Percentiles rank a stretch among this genome's conserved stretches.
Evolutionary conservation across 257 asterid species (phyloP).

Genomic region (Lithospermum erythrorhizon): DNA sequence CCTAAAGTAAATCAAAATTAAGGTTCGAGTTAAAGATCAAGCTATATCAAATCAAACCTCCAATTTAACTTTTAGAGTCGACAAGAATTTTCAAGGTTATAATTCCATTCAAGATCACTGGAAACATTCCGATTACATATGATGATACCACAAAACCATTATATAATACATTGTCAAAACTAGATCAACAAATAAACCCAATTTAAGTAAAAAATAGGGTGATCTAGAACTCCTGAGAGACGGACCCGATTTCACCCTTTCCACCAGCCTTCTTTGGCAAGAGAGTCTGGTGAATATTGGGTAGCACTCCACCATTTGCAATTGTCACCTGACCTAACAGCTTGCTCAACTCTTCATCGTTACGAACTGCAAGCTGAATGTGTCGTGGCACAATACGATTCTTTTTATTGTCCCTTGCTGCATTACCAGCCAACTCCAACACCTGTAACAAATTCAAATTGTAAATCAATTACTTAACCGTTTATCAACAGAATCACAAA

Average conservation of each 20-base stretch:
- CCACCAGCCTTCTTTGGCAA: slow-evolving; percentile 15
- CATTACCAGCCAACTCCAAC: slow-evolving; percentile 20
- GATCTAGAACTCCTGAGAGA: slow-evolving; percentile 17
- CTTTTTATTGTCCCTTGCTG: slow-evolving; percentile 23
- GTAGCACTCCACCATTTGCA: slow-evolving; percentile 21
- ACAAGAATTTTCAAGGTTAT: too few relatives aligned
- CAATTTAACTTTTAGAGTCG: too few relatives aligned
- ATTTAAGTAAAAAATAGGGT: background rate
- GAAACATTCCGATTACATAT: too few relatives aligned
- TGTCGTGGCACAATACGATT: slow-evolving; percentile 17
- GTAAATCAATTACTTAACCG: background rate
- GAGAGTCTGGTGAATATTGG: slow-evolving; percentile 13
- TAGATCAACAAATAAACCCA: too few relatives aligned
- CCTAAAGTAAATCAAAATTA: too few relatives aligned
- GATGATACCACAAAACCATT: too few relatives aligned
- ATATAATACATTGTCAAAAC: too few relatives aligned
- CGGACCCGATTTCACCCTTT: slow-evolving; percentile 15
- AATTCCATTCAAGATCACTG: too few relatives aligned
- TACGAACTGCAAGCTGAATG: slow-evolving; percentile 19
- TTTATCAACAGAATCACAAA: background rate
- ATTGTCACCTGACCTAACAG: slow-evolving; percentile 15
- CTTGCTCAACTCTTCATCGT: slow-evolving; percentile 20
- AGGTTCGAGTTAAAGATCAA: too few relatives aligned
- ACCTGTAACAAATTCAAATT: background rate
- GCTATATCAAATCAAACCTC: too few relatives aligned